Conservation (phyloP, 108 stramenopile species). For the Fragilaria crotonensis region DNA sequence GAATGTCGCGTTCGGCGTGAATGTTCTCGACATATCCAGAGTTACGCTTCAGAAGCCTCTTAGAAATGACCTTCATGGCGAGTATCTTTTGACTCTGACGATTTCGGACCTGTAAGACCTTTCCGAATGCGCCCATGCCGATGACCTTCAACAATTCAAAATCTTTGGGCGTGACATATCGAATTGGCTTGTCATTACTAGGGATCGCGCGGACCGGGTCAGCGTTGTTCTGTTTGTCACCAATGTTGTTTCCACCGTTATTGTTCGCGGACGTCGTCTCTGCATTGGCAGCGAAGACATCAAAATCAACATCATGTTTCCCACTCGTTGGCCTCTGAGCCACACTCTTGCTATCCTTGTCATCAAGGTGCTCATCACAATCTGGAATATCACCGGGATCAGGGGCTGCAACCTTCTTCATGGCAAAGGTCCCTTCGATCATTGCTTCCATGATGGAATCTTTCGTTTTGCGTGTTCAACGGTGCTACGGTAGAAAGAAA, state of each 20-base stretch:
- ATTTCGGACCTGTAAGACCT: constrained; percentile 92
- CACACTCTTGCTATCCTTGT: no score
- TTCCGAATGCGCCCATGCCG: constrained; percentile 98
- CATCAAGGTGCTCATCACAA: neutral
- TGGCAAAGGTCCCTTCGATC: no score
- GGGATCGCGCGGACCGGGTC: no score
- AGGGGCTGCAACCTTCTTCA: no score
- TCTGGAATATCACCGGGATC: neutral
- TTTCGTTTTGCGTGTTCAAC: no score
- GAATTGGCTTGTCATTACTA: no score
- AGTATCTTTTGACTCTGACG: constrained; percentile 60
- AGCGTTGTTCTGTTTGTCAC: no score
- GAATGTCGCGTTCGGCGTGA: constrained; percentile 88
- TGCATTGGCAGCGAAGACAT: neutral
- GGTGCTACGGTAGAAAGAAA: no score
- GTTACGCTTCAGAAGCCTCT: constrained; percentile 81
- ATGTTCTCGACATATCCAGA: constrained; percentile 76
- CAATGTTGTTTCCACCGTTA: no score
- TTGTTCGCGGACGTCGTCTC: neutral
- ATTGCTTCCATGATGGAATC: no score
- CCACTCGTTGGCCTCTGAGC: no score
- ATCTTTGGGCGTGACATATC: constrained; percentile 76
- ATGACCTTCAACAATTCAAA: constrained; percentile 86
- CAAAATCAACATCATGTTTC: neutral
- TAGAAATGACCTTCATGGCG: constrained; percentile 97